phyloP scores from a whole-genome alignment of 225 moss, liverwort and hornwort genomes.

The Anthoceros angustus region DNA sequence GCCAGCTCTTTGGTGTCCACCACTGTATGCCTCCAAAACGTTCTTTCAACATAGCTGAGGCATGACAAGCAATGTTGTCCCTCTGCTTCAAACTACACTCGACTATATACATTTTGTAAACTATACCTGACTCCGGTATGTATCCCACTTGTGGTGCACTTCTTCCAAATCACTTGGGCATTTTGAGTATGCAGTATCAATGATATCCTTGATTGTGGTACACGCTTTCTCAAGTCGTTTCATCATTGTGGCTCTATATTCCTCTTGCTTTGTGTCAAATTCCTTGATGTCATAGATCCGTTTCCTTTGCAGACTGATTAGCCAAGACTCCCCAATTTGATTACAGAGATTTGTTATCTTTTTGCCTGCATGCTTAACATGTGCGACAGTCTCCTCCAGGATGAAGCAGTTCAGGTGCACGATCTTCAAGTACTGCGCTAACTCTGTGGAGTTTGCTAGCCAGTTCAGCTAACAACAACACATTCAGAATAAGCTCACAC shows the following conservation, averaged over 20 bases:
- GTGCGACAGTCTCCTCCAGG: conserved; percentile 43
- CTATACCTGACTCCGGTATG: conserved; percentile 41
- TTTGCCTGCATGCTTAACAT: conserved; percentile 41
- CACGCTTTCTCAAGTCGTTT: conserved; percentile 32
- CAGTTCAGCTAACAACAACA: conserved; percentile 39
- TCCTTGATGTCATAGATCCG: conserved; percentile 52
- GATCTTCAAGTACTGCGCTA: conserved; percentile 27
- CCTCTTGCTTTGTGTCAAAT: conserved; percentile 42
- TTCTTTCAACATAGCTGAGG: background rate
- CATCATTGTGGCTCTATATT: conserved; percentile 24
- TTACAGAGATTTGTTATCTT: conserved; percentile 36
- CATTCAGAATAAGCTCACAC: background rate
- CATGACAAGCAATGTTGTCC: too few relatives aligned
- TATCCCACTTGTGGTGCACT: conserved; percentile 57
- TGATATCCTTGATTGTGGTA: conserved; percentile 33
- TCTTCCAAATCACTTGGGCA: conserved; percentile 64
- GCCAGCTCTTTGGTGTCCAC: background rate
- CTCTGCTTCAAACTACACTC: too few relatives aligned
- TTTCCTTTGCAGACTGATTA: conserved; percentile 46
- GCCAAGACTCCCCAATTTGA: conserved; percentile 29
- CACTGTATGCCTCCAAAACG: background rate
- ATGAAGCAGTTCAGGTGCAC: conserved; percentile 43
- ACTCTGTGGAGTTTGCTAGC: conserved; percentile 23
- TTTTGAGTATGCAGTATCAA: conserved; percentile 47
- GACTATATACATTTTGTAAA: too few relatives aligned